A percentile compares a stretch with the other conserved stretches of the same genome.
Conservation (phyloP, 768 basidiomycete genomes). For the Cyclocybe aegerita region DNA sequence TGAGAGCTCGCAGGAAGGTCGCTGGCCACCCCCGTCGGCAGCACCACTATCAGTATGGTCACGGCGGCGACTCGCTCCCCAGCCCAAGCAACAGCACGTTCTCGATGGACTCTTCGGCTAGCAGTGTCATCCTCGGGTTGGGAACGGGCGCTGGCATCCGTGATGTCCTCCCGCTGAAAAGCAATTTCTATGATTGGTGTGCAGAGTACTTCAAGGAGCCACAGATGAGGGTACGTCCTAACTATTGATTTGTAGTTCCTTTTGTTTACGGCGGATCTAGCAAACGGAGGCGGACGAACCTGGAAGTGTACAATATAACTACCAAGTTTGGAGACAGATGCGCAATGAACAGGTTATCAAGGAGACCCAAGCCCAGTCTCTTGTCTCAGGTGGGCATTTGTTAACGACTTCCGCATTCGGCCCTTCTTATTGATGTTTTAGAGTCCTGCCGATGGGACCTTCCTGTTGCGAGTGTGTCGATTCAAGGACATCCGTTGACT, state of each 20-base stretch:
- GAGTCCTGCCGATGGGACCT: conserved; percentile 72
- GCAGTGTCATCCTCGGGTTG: conserved; percentile 70
- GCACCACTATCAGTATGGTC: conserved; percentile 20
- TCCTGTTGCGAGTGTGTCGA: conserved; percentile 63
- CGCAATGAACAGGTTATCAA: conserved; percentile 80
- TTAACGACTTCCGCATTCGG: conserved; percentile 6
- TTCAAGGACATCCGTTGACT: conserved; percentile 60
- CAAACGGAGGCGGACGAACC: conserved; percentile 96
- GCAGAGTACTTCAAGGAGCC: conserved; percentile 97
- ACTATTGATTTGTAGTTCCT: neutral
- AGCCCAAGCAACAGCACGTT: conserved; percentile 79
- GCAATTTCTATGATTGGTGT: conserved; percentile 94
- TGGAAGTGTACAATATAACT: conserved; percentile 90
- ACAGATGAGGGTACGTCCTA: conserved; percentile 85
- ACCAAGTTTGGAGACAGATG: conserved; percentile 91
- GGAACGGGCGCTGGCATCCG: conserved; percentile 81
- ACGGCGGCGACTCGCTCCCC: conserved; percentile 40
- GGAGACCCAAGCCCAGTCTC: conserved; percentile 68
- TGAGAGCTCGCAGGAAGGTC: conserved; percentile 64
- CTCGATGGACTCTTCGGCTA: conserved; percentile 69
- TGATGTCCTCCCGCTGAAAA: conserved; percentile 87
- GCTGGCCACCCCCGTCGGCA: conserved; percentile 40
- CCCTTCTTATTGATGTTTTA: conserved; percentile 23
- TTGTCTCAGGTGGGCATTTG: conserved; percentile 62
- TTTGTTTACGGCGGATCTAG: conserved; percentile 37